Percentiles rank a stretch among this genome's conserved stretches.
These are phyloP conservation scores for Alternaria sp. DNA, from an alignment of 2,329 filamentous ascomycete genomes.

Conservation along the genomic window DNA sequence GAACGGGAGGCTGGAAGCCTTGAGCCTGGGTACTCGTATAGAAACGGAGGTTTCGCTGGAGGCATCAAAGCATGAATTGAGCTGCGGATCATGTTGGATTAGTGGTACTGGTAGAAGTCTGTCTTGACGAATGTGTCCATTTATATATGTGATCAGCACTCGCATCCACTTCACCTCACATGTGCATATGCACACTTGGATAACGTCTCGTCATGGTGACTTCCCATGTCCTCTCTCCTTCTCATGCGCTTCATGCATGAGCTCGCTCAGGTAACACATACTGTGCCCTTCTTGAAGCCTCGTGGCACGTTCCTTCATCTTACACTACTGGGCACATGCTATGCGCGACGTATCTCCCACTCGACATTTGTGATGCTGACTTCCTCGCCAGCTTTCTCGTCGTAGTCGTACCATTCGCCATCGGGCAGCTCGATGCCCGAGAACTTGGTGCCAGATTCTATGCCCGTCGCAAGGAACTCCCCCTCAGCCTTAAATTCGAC, in stretches of 20 bases:
- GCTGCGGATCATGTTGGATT: neutral
- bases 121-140: neutral
- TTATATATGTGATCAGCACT: neutral
- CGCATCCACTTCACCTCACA: neutral
- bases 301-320: neutral
- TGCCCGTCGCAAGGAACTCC: slow-evolving; percentile 85
- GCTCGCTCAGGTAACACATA: neutral
- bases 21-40: slow-evolving; percentile 12
- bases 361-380: slow-evolving; percentile 89
- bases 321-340: neutral
- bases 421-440: slow-evolving; percentile 81
- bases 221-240: neutral
- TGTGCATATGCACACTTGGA: neutral
- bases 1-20: slow-evolving; percentile 55
- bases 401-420: slow-evolving; percentile 97
- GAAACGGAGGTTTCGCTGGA: neutral
- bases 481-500: slow-evolving; percentile 92
- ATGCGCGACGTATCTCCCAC: slow-evolving; percentile 83
- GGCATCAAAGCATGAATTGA: neutral
- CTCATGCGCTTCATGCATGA: neutral
- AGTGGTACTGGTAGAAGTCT: neutral
- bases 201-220: neutral
- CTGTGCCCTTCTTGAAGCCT: neutral
- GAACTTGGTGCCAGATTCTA: slow-evolving; percentile 84
- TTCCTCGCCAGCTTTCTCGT: slow-evolving; percentile 90